A percentile compares a stretch with the other conserved stretches of the same genome.
Evolutionary conservation across 2,329 filamentous ascomycete species (phyloP).

Genomic region (Blastomyces silverae): DNA sequence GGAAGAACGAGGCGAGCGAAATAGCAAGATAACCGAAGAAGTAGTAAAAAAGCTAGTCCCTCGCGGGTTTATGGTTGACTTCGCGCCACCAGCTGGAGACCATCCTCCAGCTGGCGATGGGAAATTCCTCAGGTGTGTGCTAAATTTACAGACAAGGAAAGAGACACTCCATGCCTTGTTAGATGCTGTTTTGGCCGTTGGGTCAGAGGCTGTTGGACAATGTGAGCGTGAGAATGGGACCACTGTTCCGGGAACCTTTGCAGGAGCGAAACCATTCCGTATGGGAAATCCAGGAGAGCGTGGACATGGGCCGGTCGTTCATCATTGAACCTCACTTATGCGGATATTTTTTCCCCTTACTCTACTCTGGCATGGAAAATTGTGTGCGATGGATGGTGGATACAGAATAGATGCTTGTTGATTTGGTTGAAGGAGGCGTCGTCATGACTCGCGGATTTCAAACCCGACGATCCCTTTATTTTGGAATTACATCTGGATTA

Average conservation of each 20-base stretch:
- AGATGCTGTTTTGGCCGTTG: slow-evolving; percentile 50
- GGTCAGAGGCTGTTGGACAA: slow-evolving; percentile 30
- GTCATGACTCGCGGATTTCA: background rate
- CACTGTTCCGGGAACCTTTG: background rate
- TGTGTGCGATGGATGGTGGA: background rate
- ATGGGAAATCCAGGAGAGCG: slow-evolving; percentile 28
- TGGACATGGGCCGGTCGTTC: slow-evolving; percentile 34
- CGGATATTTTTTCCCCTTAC: background rate
- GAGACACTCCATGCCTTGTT: slow-evolving; percentile 59
- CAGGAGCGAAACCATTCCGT: slow-evolving; percentile 11
- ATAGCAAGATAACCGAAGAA: slow-evolving; percentile 50
- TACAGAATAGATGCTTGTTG: background rate
- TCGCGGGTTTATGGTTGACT: slow-evolving; percentile 64
- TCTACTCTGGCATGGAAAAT: background rate
- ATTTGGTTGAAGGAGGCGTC: background rate
- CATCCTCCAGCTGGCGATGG: slow-evolving; percentile 50
- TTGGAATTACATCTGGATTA: background rate
- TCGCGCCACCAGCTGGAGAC: slow-evolving; percentile 48
- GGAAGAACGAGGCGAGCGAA: slow-evolving; percentile 39
- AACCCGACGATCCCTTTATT: background rate
- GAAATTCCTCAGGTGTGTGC: slow-evolving; percentile 62
- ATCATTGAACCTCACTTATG: background rate
- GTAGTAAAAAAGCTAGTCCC: slow-evolving; percentile 51
- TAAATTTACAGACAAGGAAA: slow-evolving; percentile 55
- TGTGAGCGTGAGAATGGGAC: background rate